Base-by-base conservation (phyloP, 208 protist species). In the Porcisia hertigi region DNA sequence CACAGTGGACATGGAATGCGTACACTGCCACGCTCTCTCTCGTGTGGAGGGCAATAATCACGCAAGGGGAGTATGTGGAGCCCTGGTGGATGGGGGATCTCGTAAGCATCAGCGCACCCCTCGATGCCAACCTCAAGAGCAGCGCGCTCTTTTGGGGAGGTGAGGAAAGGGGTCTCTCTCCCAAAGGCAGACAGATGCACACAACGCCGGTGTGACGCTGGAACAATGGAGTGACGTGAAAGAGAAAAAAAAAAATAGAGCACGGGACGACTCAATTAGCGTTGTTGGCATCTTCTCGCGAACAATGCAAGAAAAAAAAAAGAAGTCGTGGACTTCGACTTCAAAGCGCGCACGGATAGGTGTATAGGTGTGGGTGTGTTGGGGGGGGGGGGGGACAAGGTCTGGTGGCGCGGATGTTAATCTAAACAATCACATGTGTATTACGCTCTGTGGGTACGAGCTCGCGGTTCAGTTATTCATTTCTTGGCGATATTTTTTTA, bases 351-450 rank as follows among this genome's bases (percentile, higher is more conserved):
- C 43, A 30, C 34, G 25, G n/a, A 9, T 3, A 14, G 3, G 66
- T 71, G 49, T 58, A n/a, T 57, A n/a, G 53, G 66, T 54, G 41
- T 54, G 64, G 25, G 41, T 55, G 45, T 57, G 65, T 57, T 39
- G 4, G 1, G 30, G 0, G 54, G 7, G 0, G 4, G 16, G 18
- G 6, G 18, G 11, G 47, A 12, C 47, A 52, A 30, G 30, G 30
- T 30, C 30, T 30, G 30, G 30, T 30, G 30, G 30, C 41, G 59
- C 59, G 1, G 18, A 36, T 34, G 47, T 58, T 67, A 36, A 63
- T 76, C 14, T 8, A 62, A 52, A 20, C 2, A 11, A 43, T 45
- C 49, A 6, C 23, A n/a, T 71, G 23, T 16, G 66, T 57, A 9
- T 57, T 9, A 1, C 3, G 16, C 8, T 71, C 43, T 11, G 66